Evolutionary conservation across 140 eudicot genomes (phyloP).

Genomic region (Cichorium intybus): DNA sequence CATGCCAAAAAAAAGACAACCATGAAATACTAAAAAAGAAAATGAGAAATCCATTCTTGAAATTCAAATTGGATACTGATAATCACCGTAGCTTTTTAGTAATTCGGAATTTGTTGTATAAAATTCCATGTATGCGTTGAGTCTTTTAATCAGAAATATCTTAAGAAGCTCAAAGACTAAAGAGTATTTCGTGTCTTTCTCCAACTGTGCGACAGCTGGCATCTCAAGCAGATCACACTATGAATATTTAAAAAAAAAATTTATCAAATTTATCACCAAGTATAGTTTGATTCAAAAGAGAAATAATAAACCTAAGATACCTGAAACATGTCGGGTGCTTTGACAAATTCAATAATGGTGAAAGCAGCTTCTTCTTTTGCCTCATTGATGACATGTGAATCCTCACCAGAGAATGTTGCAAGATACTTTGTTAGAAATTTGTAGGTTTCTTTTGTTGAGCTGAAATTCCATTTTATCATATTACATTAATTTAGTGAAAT

Average conservation of each 20-base stretch:
- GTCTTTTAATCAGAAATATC: conserved; percentile 63
- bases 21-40: not conserved
- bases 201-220: conserved; percentile 83
- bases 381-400: conserved; percentile 44
- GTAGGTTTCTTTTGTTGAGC: conserved; percentile 73
- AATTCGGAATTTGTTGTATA: conserved; percentile 57
- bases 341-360: conserved; percentile 72
- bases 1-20: conserved; percentile 22
- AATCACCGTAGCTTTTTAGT: conserved; percentile 55
- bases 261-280: too few species aligned
- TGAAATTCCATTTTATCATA: conserved; percentile 31
- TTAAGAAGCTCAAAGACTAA: conserved; percentile 62
- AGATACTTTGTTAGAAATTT: conserved; percentile 66
- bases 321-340: conserved; percentile 85
- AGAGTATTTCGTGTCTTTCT: conserved; percentile 74
- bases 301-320: conserved; percentile 33
- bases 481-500: conserved; percentile 4
- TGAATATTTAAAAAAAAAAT: not conserved
- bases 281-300: not conserved
- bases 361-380: conserved; percentile 81
- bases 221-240: conserved; percentile 86
- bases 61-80: not conserved
- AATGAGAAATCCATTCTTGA: not conserved
- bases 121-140: conserved; percentile 63
- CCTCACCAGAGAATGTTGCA: conserved; percentile 75